Evolutionary conservation across 2,329 filamentous ascomycete genomes (phyloP).

Genomic region (Bipolaris cookei): DNA sequence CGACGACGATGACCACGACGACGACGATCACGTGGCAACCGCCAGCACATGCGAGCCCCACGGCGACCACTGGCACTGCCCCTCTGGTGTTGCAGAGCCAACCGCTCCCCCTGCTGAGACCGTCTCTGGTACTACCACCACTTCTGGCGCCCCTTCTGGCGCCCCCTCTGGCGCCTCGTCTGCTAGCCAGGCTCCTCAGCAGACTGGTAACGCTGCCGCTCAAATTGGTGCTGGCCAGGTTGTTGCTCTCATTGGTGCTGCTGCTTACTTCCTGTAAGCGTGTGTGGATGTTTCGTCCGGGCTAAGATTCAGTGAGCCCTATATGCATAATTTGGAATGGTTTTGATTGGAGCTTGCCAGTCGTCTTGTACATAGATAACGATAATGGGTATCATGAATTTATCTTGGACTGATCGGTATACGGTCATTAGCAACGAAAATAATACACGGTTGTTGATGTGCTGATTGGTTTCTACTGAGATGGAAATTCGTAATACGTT

Average conservation of each 20-base stretch:
- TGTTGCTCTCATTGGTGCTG: slow-evolving; percentile 10
- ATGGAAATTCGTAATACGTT: too few species aligned
- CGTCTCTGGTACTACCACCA: slow-evolving; percentile 12
- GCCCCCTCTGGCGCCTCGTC: slow-evolving; percentile 2
- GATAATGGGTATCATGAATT: neutral
- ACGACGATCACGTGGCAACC: slow-evolving; percentile 34
- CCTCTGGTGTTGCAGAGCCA: slow-evolving; percentile 34
- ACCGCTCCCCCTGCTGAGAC: slow-evolving; percentile 21
- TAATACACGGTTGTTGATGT: too few species aligned
- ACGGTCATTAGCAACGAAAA: too few species aligned
- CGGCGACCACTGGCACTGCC: slow-evolving; percentile 39
- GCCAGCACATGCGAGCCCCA: slow-evolving; percentile 38
- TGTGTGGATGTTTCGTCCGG: neutral
- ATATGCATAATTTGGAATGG: neutral
- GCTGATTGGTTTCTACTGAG: too few species aligned
- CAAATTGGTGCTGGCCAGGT: slow-evolving; percentile 1
- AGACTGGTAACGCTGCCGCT: slow-evolving; percentile 13
- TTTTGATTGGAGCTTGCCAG: neutral
- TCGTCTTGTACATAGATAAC: neutral
- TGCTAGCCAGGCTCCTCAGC: slow-evolving; percentile 12
- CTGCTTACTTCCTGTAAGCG: slow-evolving; percentile 11
- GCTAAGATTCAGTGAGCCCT: neutral
- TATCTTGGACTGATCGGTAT: neutral
- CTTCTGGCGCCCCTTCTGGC: slow-evolving; percentile 3
- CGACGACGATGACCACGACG: slow-evolving; percentile 26